Conservation (phyloP, 495 filamentous ascomycete genomes). For the Podospora pseudocomata region DNA sequence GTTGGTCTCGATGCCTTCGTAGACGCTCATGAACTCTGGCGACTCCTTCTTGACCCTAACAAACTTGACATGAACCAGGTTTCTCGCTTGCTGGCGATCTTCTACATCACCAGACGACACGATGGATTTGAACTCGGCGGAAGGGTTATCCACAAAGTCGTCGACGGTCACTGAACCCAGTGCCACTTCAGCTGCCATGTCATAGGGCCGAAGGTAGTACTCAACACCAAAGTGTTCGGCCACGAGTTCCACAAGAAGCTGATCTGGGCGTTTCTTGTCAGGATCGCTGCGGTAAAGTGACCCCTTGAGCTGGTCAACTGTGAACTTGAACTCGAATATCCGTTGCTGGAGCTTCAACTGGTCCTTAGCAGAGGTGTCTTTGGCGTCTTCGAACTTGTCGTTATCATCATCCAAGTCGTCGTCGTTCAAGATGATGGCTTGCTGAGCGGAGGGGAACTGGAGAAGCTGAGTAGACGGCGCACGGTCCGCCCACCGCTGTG, state of each 20-base stretch:
- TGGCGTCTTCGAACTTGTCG: constrained; percentile 57
- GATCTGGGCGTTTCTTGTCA: constrained; percentile 69
- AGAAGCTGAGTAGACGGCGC: constrained; percentile 40
- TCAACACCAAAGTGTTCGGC: constrained; percentile 85
- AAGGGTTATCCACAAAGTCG: constrained; percentile 85
- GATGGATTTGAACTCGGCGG: constrained; percentile 93
- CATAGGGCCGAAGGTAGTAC: constrained; percentile 81
- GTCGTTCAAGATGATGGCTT: constrained; percentile 74
- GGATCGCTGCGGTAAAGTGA: constrained; percentile 85
- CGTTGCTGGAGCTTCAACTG: constrained; percentile 75
- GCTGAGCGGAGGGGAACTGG: constrained; percentile 58
- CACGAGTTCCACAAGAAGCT: constrained; percentile 82
- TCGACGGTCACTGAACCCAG: constrained; percentile 87
- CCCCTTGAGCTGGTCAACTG: constrained; percentile 86
- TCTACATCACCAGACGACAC: constrained; percentile 82
- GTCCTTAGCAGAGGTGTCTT: constrained; percentile 55
- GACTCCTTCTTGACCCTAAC: constrained; percentile 85
- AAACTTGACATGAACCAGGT: constrained; percentile 85
- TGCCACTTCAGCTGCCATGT: constrained; percentile 86
- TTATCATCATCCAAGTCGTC: constrained; percentile 67
- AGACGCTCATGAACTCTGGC: constrained; percentile 85
- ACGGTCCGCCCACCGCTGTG: constrained; percentile 26
- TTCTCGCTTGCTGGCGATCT: constrained; percentile 60
- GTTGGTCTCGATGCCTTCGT: constrained; percentile 90
- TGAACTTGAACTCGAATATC: constrained; percentile 93